Percentiles rank a stretch among this genome's conserved stretches.
Evolutionary conservation across 768 basidiomycete genomes (phyloP).

Genomic region (Lactifluus hygrophoroides): DNA sequence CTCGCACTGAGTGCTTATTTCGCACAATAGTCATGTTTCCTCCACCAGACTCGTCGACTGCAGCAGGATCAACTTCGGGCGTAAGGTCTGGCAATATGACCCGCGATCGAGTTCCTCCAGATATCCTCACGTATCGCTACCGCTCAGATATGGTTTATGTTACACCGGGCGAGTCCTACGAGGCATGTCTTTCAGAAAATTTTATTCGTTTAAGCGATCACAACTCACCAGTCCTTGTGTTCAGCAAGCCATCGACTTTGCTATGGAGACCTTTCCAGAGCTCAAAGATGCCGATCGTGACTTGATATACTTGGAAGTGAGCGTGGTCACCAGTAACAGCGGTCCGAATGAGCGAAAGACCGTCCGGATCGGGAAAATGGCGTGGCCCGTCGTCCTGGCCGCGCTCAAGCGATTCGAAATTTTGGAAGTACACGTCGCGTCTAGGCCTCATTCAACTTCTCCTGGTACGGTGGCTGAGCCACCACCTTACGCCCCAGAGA

Average conservation of each 20-base stretch:
- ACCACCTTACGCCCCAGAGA: slow-evolving; percentile 5
- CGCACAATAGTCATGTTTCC: no score
- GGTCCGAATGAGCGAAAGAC: slow-evolving; percentile 3
- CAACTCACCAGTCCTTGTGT: neutral
- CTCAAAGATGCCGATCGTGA: slow-evolving; percentile 17
- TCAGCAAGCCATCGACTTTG: slow-evolving; percentile 22
- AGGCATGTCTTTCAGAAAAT: slow-evolving; percentile 7
- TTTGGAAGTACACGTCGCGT: slow-evolving; percentile 21
- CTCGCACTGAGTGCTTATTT: no score
- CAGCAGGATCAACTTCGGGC: no score
- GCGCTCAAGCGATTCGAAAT: slow-evolving; percentile 24
- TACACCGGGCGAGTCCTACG: slow-evolving; percentile 17
- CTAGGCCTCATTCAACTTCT: neutral
- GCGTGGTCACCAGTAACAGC: slow-evolving; percentile 7
- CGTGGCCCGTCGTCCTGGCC: slow-evolving; percentile 21
- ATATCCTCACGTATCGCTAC: no score
- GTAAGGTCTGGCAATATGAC: no score
- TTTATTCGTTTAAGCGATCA: neutral
- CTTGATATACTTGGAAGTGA: slow-evolving; percentile 21
- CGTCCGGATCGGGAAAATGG: slow-evolving; percentile 23
- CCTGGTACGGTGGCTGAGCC: neutral
- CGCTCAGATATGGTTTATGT: neutral
- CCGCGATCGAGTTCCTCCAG: no score
- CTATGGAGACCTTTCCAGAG: slow-evolving; percentile 19
- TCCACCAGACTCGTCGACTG: no score